These are phyloP conservation scores for Blastocladiella emersonii DNA, from an alignment of 371 early-diverging fungal species.

Conservation along the genomic window DNA sequence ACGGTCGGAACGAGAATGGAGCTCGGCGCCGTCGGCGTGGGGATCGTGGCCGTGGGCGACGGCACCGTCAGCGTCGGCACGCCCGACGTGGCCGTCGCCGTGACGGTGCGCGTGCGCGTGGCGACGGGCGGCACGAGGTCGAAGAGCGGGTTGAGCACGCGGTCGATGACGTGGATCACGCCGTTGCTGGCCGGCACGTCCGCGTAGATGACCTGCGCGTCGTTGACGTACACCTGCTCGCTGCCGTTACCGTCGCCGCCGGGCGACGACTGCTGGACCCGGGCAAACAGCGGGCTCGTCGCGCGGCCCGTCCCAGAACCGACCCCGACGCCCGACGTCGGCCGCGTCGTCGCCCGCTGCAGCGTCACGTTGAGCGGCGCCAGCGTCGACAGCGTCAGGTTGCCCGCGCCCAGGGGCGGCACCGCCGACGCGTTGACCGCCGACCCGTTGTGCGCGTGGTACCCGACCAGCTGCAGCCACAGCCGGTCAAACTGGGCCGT, in stretches of 20 bases:
- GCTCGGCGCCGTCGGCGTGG: too few relatives aligned
- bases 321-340: background rate
- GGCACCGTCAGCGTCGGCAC: too few relatives aligned
- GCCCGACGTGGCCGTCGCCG: too few relatives aligned
- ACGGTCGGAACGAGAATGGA: too few relatives aligned
- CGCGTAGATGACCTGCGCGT: background rate
- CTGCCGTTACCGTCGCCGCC: too few relatives aligned
- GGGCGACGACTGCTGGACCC: too few relatives aligned
- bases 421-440: background rate
- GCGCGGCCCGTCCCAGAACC: too few relatives aligned
- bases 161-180: background rate
- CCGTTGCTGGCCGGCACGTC: background rate
- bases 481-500: background rate
- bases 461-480: background rate
- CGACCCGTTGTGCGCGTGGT: background rate
- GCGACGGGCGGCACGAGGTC: constrained; percentile 22
- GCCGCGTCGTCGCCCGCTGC: background rate
- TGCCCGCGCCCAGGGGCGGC: background rate
- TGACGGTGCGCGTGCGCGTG: too few relatives aligned
- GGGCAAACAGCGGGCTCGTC: too few relatives aligned
- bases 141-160: background rate
- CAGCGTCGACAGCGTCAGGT: background rate
- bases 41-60: too few relatives aligned
- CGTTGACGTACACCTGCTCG: background rate
- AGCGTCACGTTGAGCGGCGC: background rate